Conservation (phyloP, 192 early-diverging fungal species). For the Lunasporangiospora selenospora region DNA sequence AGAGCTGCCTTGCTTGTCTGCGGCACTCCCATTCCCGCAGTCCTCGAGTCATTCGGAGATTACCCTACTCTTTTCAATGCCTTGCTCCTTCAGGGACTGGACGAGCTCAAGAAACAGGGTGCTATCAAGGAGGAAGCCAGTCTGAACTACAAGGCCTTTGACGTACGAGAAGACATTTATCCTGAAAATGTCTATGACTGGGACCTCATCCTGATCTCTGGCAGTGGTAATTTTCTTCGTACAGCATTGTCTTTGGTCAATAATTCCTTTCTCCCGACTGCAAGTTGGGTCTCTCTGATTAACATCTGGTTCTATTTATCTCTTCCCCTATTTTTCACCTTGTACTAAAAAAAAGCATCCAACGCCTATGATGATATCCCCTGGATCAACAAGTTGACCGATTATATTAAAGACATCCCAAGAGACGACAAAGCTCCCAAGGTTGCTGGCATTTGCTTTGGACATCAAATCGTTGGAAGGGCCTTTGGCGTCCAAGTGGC, state of each 20-base stretch:
- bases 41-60: slow-evolving; percentile 52
- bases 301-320: no score
- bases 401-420: slow-evolving; percentile 56
- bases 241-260: no score
- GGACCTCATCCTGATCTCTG: slow-evolving; percentile 63
- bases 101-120: slow-evolving; percentile 12
- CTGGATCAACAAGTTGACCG: slow-evolving; percentile 70
- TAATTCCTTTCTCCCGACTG: no score
- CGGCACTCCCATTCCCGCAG: slow-evolving; percentile 55
- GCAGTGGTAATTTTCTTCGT: slow-evolving; percentile 54
- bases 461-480: slow-evolving; percentile 81
- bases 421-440: slow-evolving; percentile 28
- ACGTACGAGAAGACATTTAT: slow-evolving; percentile 44
- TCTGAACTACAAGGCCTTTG: slow-evolving; percentile 51
- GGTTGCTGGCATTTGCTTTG: slow-evolving; percentile 81
- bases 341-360: no score
- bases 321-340: no score
- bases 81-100: slow-evolving; percentile 42
- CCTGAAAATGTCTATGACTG: slow-evolving; percentile 42
- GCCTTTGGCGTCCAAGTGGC: slow-evolving; percentile 64
- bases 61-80: slow-evolving; percentile 49
- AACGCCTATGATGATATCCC: slow-evolving; percentile 68
- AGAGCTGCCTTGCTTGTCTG: slow-evolving; percentile 56
- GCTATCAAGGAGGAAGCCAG: slow-evolving; percentile 17
- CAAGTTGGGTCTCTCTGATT: no score